Evolutionary conservation across 2,329 filamentous ascomycete species (phyloP), one percentile per base, ranked within the genome.

Genomic region (Emericellopsis cladophorae): DNA sequence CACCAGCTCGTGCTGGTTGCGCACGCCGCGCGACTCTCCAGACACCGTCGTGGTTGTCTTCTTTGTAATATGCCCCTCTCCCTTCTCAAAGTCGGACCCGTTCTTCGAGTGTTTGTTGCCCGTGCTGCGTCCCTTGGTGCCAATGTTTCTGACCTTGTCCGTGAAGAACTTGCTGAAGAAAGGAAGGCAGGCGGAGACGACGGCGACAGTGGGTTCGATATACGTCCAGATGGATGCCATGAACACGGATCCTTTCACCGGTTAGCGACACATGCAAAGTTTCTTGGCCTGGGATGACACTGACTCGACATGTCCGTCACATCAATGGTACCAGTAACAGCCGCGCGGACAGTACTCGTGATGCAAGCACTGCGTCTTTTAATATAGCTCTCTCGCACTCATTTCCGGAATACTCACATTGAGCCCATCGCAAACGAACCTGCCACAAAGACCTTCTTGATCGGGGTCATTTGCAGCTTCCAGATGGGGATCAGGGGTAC

Each of bases 381-480:
- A 21, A 5, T 5, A 21, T 21, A 21, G 18, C 18, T 21, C 18
- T 21, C 18, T 21, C 18, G 3, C 18, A 21, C 18, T 21, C 18
- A 5, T 21, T 21, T 21, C 18, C 18, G 18, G 18, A 21, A 21
- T 12, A 32, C 38, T 32, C 21, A 40, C 38, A 40, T 31, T 22
- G 38, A 40, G 3, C 38, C 38, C 14, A 31, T 4, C 10, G 29
- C 24, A 32, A 40, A 32, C 2, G 38, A 31, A n/a, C 38, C 38
- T 4, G 24, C 38, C 11, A 40, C 38, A 14, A 40, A 22, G 18
- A 29, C 14, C 38, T 40, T 40, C 26, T 40, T 23, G n/a, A 40
- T 29, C 3, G 14, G 9, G 5, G 18, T 10, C 24, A 40, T n/a
- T 29, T 40, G 38, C 4, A 40, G 23, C 29, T 32, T 40, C 24